These are phyloP conservation scores for Iberis pinnata DNA, from an alignment of 345 rosid species.

Conservation along the genomic window DNA sequence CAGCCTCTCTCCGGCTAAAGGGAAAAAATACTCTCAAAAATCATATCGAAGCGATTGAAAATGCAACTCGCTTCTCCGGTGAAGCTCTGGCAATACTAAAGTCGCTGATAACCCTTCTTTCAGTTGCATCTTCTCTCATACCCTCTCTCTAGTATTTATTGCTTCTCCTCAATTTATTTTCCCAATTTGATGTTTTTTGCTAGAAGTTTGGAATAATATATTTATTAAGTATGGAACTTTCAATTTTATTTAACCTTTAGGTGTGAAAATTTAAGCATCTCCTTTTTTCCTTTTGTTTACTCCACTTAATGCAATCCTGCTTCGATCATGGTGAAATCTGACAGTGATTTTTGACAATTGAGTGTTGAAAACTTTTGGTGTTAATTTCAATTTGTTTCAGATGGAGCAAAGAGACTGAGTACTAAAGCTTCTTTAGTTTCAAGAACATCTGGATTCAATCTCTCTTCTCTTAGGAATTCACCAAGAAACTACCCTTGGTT, in stretches of 20 bases:
- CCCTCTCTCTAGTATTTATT: constrained; percentile 23
- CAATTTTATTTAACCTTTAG: background rate
- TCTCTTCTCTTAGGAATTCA: constrained; percentile 15
- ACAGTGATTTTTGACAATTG: background rate
- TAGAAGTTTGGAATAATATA: background rate
- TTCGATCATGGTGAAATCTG: background rate
- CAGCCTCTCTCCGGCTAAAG: too few species aligned
- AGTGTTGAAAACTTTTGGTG: constrained; percentile 19
- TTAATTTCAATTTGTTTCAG: constrained; percentile 17
- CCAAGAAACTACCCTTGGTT: constrained; percentile 1
- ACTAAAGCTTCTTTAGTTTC: constrained; percentile 20
- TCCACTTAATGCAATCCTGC: background rate
- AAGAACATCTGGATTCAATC: constrained; percentile 15
- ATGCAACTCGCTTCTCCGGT: constrained; percentile 26
- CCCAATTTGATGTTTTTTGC: background rate
- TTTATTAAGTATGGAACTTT: background rate
- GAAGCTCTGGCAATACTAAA: background rate
- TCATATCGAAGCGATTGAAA: too few species aligned
- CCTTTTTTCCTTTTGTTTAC: background rate
- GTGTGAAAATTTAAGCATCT: background rate
- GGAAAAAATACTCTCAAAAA: too few species aligned
- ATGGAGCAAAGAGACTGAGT: constrained; percentile 23
- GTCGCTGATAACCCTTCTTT: constrained; percentile 16
- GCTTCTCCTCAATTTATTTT: background rate
- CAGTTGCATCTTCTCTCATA: constrained; percentile 24